Evolutionary conservation across 129 eudicot genomes (phyloP).

Genomic region (Erigeron canadensis): DNA sequence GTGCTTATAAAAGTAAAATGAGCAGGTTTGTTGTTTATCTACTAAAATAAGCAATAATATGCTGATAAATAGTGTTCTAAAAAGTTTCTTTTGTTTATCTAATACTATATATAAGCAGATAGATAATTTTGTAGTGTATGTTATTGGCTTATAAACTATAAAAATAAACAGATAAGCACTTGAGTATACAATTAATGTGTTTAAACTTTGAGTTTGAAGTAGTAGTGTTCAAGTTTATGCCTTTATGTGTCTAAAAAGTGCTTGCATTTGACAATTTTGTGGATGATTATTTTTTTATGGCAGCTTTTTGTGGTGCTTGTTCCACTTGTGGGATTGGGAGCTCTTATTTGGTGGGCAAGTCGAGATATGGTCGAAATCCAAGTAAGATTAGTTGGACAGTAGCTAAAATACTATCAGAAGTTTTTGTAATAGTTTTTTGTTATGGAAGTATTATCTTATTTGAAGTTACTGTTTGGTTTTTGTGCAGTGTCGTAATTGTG

Average conservation of each 20-base stretch:
- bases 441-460: background rate
- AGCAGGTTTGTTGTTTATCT: too few relatives aligned
- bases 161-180: background rate
- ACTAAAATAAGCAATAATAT: too few relatives aligned
- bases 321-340: conserved; percentile 87
- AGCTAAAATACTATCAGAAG: background rate
- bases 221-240: background rate
- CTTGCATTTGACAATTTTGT: conserved; percentile 5
- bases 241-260: background rate
- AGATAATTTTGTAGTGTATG: too few relatives aligned
- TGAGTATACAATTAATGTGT: background rate
- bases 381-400: conserved; percentile 43
- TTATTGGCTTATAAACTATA: background rate
- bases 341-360: conserved; percentile 96
- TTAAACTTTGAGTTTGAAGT: background rate
- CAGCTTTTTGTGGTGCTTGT: conserved; percentile 81
- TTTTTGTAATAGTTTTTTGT: conserved; percentile 14
- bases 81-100: too few relatives aligned
- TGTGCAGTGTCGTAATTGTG: conserved; percentile 94
- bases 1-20: too few relatives aligned
- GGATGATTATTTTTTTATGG: conserved; percentile 2
- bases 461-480: conserved; percentile 8
- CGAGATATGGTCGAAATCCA: conserved; percentile 68
- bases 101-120: background rate
- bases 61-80: too few relatives aligned